Percentiles rank a stretch among this genome's conserved stretches.
These are phyloP conservation scores for Fusarium coffeatum DNA, from an alignment of 2,329 filamentous ascomycete genomes.

Conservation along the genomic window DNA sequence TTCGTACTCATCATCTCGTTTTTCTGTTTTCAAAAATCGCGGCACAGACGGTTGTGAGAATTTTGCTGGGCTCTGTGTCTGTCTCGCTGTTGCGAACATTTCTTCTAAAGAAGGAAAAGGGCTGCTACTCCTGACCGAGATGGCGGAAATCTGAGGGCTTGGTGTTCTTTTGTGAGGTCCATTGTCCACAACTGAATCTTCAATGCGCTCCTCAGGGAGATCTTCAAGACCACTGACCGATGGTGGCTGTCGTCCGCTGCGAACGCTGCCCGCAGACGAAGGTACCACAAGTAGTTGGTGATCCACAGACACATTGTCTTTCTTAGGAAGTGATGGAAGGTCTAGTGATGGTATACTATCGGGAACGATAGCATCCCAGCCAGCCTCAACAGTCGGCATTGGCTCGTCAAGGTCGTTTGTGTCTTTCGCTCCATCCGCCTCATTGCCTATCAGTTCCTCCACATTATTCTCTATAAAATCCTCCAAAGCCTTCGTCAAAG, in stretches of 20 bases:
- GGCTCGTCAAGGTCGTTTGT: conserved; percentile 24
- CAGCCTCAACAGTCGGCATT: conserved; percentile 4
- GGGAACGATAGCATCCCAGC: conserved; percentile 38
- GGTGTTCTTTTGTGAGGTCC: conserved; percentile 27
- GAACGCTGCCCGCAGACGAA: conserved; percentile 53
- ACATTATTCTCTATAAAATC: not conserved
- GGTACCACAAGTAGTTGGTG: conserved; percentile 26
- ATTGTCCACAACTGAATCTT: conserved; percentile 36
- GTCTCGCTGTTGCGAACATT: conserved; percentile 56
- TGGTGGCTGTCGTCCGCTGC: conserved; percentile 64
- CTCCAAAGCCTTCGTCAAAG: conserved; percentile 1
- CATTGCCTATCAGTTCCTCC: not conserved
- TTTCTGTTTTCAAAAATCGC: conserved; percentile 43
- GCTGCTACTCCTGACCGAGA: conserved; percentile 49
- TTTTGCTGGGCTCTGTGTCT: conserved; percentile 51
- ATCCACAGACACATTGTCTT: conserved; percentile 7
- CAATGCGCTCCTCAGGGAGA: conserved; percentile 41
- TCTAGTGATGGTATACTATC: conserved; percentile 38
- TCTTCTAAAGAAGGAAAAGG: conserved; percentile 53
- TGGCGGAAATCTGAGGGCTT: conserved; percentile 28
- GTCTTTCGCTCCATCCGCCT: not conserved
- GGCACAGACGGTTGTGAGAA: conserved; percentile 44
- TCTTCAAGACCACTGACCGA: conserved; percentile 52
- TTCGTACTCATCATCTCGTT: conserved; percentile 55
- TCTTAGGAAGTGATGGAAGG: conserved; percentile 23